Base-by-base conservation (phyloP, 2,329 filamentous ascomycete species). In the Pseudocercospora pini-densiflorae region DNA sequence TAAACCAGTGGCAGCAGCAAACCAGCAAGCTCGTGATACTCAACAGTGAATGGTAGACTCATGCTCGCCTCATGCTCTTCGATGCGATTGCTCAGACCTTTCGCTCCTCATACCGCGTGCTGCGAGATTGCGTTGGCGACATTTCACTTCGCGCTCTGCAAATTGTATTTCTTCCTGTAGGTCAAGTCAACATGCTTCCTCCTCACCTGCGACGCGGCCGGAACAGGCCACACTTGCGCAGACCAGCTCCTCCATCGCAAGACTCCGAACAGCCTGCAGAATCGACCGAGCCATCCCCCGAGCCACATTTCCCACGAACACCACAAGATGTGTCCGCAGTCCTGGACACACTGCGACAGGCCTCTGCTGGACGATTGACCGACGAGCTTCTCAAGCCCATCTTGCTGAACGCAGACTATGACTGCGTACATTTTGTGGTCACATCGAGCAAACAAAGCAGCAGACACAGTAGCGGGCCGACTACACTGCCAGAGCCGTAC, bases 391-490 rank as follows among this genome's bases (percentile, higher is more conserved):
- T 68, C 53, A 70, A 65, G 58, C 36, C 53, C 2, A 67, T 70
- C 14, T 61, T 70, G 24, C 60, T 54, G n/a, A 40, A 67, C 12
- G 68, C 66, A 23, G 60, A 67, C 49, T 70, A 70, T 64, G 68
- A 70, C 45, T 68, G 66, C 57, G 55, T 70, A 24, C 66, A 67
- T 31, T 65, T 68, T 47, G 57, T 12, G 29, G 66, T 57, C 21
- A 36, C 59, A 49, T 59, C 29, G 23, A 33, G 9, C 54, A n/a
- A 23, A 27, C 36, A 54, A 14, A 62, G 49, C 51, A 62, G 59
- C 8, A 51, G 62, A 8, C 61, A 49, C 29, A 61, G 61, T 21
- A 62, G 62, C 19, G 61, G 64, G 10, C 21, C 55, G 14, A 57
- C 58, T 19, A 59, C 64, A 2, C 23, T 21, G 19, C 55, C 60